A percentile compares a stretch with the other conserved stretches of the same genome.
Conservation (phyloP, 2,329 filamentous ascomycete genomes). For the Paraconiothyrium sp. region DNA sequence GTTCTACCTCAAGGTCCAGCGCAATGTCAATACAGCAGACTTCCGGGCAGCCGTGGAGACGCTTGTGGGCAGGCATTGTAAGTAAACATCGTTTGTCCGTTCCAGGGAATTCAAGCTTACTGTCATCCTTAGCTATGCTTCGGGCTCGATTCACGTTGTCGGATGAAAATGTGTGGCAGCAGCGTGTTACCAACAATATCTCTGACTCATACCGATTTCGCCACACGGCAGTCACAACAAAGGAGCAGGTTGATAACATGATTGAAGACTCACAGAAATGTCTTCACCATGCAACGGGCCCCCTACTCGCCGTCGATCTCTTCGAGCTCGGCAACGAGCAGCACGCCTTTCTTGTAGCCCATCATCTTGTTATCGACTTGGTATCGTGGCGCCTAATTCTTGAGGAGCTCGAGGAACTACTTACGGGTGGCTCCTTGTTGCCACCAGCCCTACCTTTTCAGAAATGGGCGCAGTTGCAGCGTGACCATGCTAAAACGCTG, state of each 20-base stretch:
- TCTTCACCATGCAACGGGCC: constrained; percentile 36
- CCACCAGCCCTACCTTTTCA: constrained; percentile 48
- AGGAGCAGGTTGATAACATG: constrained; percentile 38
- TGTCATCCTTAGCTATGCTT: constrained; percentile 34
- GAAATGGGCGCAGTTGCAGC: constrained; percentile 51
- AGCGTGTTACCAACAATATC: constrained; percentile 44
- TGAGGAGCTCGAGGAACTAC: constrained; percentile 55
- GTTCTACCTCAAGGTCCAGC: constrained; percentile 43
- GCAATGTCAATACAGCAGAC: constrained; percentile 34
- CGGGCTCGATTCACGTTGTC: constrained; percentile 40
- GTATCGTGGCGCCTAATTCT: constrained; percentile 59
- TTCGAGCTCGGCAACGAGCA: constrained; percentile 45
- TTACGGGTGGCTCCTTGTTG: constrained; percentile 44
- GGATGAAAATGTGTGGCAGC: constrained; percentile 39
- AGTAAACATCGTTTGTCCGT: not conserved
- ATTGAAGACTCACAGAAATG: constrained; percentile 44
- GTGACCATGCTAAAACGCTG: constrained; percentile 42
- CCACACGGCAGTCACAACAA: constrained; percentile 29
- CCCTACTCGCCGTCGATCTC: constrained; percentile 47
- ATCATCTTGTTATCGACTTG: constrained; percentile 55
- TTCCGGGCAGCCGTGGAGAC: constrained; percentile 35
- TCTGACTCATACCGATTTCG: constrained; percentile 41
- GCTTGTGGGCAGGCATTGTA: constrained; percentile 38
- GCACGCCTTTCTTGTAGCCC: constrained; percentile 46
- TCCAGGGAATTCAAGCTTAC: not conserved